These are phyloP conservation scores for Lichtheimia ornata DNA, from an alignment of 371 early-diverging fungal genomes.

Conservation along the genomic window DNA sequence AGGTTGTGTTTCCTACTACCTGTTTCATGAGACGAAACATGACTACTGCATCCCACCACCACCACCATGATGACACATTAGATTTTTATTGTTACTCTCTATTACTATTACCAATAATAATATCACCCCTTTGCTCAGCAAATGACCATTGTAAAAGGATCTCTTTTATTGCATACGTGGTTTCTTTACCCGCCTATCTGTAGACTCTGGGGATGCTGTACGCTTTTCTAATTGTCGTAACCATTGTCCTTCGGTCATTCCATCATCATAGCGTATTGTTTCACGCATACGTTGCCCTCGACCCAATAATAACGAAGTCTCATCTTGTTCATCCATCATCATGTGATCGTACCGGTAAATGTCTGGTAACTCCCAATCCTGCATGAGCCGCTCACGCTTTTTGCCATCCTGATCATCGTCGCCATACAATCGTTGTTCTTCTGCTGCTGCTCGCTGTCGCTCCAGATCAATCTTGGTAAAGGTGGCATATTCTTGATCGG, in stretches of 20 bases:
- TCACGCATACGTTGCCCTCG: constrained; percentile 75
- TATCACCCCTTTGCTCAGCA: no score
- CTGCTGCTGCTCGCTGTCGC: constrained; percentile 37
- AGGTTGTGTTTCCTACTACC: no score
- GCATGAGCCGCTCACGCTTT: constrained; percentile 76
- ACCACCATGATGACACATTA: no score
- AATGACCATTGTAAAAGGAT: neutral
- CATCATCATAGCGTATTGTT: constrained; percentile 86
- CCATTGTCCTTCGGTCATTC: constrained; percentile 94
- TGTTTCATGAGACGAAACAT: no score
- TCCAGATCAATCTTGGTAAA: constrained; percentile 53
- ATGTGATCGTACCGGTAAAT: constrained; percentile 70
- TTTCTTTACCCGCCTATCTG: neutral
- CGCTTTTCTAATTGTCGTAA: constrained; percentile 27
- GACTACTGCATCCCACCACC: no score
- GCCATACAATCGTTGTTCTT: constrained; percentile 32
- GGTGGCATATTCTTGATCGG: constrained; percentile 46
- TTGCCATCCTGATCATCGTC: constrained; percentile 40
- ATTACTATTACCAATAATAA: no score
- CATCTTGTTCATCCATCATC: constrained; percentile 9
- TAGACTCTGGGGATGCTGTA: neutral
- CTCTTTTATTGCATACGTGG: neutral
- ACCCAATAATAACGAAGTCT: constrained; percentile 27
- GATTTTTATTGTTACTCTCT: no score
- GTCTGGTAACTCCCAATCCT: constrained; percentile 87